Evolutionary conservation across 495 filamentous ascomycete species (phyloP), one percentile per base, ranked within the genome.

Genomic region (Hypoxylon perforatum): DNA sequence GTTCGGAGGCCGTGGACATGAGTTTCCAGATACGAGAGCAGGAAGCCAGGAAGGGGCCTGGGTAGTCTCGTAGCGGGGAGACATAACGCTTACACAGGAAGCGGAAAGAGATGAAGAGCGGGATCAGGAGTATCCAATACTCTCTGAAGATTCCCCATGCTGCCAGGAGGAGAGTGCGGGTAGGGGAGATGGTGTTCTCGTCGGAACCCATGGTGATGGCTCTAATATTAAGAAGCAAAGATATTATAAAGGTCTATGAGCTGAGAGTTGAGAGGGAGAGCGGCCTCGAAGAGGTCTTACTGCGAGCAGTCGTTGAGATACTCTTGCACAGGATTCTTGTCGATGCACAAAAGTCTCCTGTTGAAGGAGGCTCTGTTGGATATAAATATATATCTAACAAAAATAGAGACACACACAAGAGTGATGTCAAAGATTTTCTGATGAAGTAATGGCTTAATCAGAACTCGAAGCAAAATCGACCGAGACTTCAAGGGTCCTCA

Each of bases 31-130:
- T 73, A 0, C 75, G 75, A 1, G 81, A 73, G 53, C 77, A 73
- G n/a, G 79, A 81, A 4, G 83, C 84, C 2, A 83, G 51, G 62
- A 82, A 78, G 1, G 84, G 84, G 0, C 84, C 83, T 0, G 82
- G 84, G 50, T 82, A 80, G 30, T 77, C 73, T 23, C 78, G 77
- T 19, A 84, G 75, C 0, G 82, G 80, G 0, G 79, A 80, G 47
- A 72, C 72, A 35, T 83, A 83, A 33, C 80, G 78, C 19, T 73
- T 78, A 60, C 74, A 76, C 4, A 78, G 41, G 38, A 70, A 56
- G 21, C 78, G 78, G 28, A 69, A 1, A 59, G 73, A 25, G 50
- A 83, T 11, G 55, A 72, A 17, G 28, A 66, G 38, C 10, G 78
- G 60, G 48, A 79, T 61, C 33, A 81, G 47, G 48, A 74, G 42